phyloP scores from a whole-genome alignment of 176 grass and related monocot genomes.

The Hordeum marinum region DNA sequence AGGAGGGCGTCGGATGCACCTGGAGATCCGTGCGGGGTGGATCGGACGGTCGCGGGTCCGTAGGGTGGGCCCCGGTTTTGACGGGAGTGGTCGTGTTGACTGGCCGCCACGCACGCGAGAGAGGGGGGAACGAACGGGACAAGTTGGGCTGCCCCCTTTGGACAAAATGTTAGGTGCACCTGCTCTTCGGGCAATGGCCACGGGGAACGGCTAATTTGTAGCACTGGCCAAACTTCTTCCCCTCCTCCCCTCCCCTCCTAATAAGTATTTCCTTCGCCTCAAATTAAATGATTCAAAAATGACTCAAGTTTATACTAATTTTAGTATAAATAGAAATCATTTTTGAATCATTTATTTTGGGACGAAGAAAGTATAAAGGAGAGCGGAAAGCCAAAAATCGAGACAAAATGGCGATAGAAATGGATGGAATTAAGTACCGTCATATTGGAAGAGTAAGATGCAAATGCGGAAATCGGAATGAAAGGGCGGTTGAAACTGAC shows the following conservation, averaged over 20 bases:
- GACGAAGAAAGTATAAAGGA: too few species aligned
- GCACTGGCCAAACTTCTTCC: neutral
- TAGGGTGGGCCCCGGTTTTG: conserved; percentile 21
- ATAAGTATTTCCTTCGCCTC: too few species aligned
- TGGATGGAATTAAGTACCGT: neutral
- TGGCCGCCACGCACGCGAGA: neutral
- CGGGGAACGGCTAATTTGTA: neutral
- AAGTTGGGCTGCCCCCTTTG: neutral
- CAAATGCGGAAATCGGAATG: too few species aligned
- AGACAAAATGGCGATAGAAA: too few species aligned
- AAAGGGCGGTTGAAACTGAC: too few species aligned
- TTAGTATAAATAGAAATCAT: too few species aligned
- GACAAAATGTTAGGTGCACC: conserved; percentile 45
- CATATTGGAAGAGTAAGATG: neutral
- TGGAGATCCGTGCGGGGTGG: neutral
- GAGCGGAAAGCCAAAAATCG: neutral
- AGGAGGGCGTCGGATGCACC: neutral
- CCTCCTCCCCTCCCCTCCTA: too few species aligned
- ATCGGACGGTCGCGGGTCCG: neutral
- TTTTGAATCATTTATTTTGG: too few species aligned
- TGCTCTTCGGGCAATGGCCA: conserved; percentile 15
- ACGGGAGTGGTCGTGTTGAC: conserved; percentile 37
- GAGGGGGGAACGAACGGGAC: neutral
- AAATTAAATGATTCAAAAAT: too few species aligned
- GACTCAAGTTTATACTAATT: too few species aligned